Base-by-base conservation (phyloP, 2,329 filamentous ascomycete genomes). In the Rutstroemia sydowiana region DNA sequence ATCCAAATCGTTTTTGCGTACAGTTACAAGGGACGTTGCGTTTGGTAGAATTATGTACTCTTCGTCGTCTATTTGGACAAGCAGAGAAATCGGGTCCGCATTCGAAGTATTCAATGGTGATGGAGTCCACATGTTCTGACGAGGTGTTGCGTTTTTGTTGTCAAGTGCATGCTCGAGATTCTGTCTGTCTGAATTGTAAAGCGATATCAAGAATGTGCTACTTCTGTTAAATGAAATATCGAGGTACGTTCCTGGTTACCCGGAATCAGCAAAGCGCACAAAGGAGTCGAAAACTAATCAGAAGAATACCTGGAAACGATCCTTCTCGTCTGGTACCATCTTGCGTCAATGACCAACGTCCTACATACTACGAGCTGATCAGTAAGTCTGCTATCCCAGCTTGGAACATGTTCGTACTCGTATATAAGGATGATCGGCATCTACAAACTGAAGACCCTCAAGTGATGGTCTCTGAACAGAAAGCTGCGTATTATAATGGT, bases 41-140 rank as follows among this genome's bases (percentile, higher is more conserved):
- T 63, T 59, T 31, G 59, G 57, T 37, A 63, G 36, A 20, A 62
- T 50, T 10, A 59, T 45, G 46, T 63, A 63, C 18, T 64, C 61
- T 11, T 61, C 55, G 14, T 63, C 57, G 20, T 63, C 60, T 4
- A 63, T 50, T 41, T 59, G 58, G 14, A 54, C 58, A 7, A 63
- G 54, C 26, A 63, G 39, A 20, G 60, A 63, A 9, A 62, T 60
- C 10, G 60, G 60, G 1, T 51, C 53, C 10, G 60, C 58, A 13
- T 23, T 53, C 9, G 55, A 54, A 16, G 39, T 32, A 11, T 61
- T 61, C 8, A 51, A 31, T 28, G 42, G 18, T n/a, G 51, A 53
- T 2, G 57, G 47, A n/a, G 23, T 8, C 23, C 23, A 26, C 23
- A 59, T 54, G 14, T 32, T 23, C 4, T 28, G 30, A 18, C 18